Conservation (phyloP, 352 stramenopile genomes). For the Phytopythium kandeliae region DNA sequence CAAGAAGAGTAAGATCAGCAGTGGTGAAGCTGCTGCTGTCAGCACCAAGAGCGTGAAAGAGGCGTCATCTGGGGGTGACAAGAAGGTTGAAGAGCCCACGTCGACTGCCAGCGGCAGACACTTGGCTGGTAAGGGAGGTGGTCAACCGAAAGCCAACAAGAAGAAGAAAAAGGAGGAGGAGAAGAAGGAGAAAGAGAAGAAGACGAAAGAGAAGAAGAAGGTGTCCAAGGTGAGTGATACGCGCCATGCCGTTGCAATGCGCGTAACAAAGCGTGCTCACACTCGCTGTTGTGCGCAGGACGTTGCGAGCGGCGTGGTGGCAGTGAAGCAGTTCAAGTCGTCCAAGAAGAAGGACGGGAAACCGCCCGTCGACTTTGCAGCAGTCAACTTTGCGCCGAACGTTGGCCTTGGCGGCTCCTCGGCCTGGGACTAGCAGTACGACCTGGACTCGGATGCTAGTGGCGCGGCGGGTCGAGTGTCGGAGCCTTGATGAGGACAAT, state of each 20-base stretch:
- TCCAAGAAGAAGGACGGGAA: constrained; percentile 14
- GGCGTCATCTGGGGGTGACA: too few relatives aligned
- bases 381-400: constrained; percentile 54
- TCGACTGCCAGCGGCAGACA: too few relatives aligned
- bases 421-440: constrained; percentile 53
- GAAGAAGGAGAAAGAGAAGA: constrained; percentile 26
- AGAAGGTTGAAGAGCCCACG: too few relatives aligned
- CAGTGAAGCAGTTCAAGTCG: constrained; percentile 75
- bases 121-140: too few relatives aligned
- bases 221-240: constrained; percentile 9
- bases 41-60: background rate
- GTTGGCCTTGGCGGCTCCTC: constrained; percentile 67
- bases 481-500: too few relatives aligned
- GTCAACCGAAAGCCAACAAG: background rate
- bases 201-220: constrained; percentile 23
- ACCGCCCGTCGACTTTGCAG: constrained; percentile 42
- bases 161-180: constrained; percentile 7
- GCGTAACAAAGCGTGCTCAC: background rate
- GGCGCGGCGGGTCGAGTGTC: too few relatives aligned
- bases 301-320: constrained; percentile 64
- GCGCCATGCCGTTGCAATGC: constrained; percentile 5
- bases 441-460: background rate
- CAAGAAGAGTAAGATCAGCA: constrained; percentile 19
- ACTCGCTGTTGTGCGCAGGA: constrained; percentile 20
- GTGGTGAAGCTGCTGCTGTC: background rate